Evolutionary conservation across 2,329 filamentous ascomycete genomes (phyloP).

Genomic region (Exophiala mesophila): DNA sequence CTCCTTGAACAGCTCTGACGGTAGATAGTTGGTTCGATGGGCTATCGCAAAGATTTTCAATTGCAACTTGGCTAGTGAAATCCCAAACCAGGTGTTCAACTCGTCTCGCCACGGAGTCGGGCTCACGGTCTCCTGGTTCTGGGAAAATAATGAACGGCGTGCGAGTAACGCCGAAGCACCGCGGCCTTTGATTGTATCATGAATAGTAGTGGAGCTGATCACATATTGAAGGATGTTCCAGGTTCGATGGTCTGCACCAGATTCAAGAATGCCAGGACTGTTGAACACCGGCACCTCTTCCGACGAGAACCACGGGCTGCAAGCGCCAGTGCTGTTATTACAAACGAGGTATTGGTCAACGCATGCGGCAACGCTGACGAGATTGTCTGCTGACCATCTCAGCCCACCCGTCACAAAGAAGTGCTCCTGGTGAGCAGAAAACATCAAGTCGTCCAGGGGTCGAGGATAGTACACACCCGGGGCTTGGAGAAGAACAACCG

Average conservation of each 20-base stretch:
- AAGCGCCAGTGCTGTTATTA: not conserved
- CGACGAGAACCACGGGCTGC: not conserved
- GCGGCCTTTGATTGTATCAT: not conserved
- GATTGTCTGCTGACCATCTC: not conserved
- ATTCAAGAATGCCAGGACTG: not conserved
- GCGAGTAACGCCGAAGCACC: not conserved
- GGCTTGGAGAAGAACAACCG: conserved; percentile 1
- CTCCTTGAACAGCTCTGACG: not conserved
- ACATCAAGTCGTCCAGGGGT: conserved; percentile 1
- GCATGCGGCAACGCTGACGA: not conserved
- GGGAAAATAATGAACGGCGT: not conserved
- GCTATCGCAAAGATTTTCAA: conserved; percentile 1
- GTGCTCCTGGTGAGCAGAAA: conserved; percentile 1
- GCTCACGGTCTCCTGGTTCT: conserved; percentile 2
- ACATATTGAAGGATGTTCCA: not conserved
- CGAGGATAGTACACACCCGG: not conserved
- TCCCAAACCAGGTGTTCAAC: conserved; percentile 2
- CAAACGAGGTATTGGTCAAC: conserved; percentile 1
- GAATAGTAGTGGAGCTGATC: not conserved
- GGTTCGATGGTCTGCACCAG: not conserved
- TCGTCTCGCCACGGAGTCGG: not conserved
- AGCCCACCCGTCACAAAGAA: not conserved
- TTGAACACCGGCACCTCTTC: too few relatives aligned
- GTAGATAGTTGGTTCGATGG: not conserved
- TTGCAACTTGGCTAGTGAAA: conserved; percentile 1